phyloP scores from a whole-genome alignment of 805 yeast species.

The Metschnikowia santaceciliae region DNA sequence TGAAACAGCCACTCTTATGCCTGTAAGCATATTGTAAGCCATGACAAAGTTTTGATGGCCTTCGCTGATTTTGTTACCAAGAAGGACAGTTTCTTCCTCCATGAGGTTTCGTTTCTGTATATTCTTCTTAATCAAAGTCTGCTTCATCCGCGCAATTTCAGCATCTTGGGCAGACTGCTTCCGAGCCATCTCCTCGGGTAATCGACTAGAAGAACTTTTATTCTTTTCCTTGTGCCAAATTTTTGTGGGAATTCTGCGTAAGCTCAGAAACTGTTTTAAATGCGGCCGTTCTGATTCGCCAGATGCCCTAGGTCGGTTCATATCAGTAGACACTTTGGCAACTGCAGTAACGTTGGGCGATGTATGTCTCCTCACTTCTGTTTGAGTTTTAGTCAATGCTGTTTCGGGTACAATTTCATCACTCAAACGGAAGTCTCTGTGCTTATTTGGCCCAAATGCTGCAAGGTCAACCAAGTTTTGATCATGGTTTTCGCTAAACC shows the following conservation, averaged over 20 bases:
- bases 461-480: background rate
- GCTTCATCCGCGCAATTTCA: slow-evolving; percentile 51
- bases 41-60: slow-evolving; percentile 91
- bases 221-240: slow-evolving; percentile 5
- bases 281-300: slow-evolving; percentile 8
- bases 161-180: slow-evolving; percentile 20
- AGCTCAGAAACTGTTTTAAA: slow-evolving; percentile 8
- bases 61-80: slow-evolving; percentile 82
- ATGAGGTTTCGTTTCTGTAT: slow-evolving; percentile 35
- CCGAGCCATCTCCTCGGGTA: slow-evolving; percentile 1
- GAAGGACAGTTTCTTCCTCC: slow-evolving; percentile 57
- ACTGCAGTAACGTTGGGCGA: slow-evolving; percentile 5
- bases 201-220: background rate
- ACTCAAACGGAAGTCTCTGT: background rate
- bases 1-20: slow-evolving; percentile 92
- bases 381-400: background rate
- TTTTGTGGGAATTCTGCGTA: slow-evolving; percentile 10
- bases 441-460: background rate
- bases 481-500: background rate
- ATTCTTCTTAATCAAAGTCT: slow-evolving; percentile 43
- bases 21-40: slow-evolving; percentile 97
- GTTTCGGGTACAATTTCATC: background rate
- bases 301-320: background rate
- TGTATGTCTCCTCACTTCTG: slow-evolving; percentile 7
- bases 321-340: slow-evolving; percentile 3